These are phyloP conservation scores for Zea mays DNA, from an alignment of 176 grass and related monocot species.

Conservation along the genomic window Zm-B73-REFERENCE-NAM-5.0 NC_050101.1:161899001-161899500, in stretches of 20 bases:
- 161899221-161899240: not conserved
- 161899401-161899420: constrained; percentile 19
- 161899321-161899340: constrained; percentile 1
- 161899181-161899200: not conserved
- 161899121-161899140: no score
- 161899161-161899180: not conserved
- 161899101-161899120: no score
- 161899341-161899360: not conserved
- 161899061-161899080: no score
- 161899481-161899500: not conserved
- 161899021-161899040: not conserved
- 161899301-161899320: not conserved
- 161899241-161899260: not conserved
- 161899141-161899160: no score
- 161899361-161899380: not conserved
- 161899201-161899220: not conserved
- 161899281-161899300: not conserved
- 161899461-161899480: not conserved
- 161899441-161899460: not conserved
- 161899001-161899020: not conserved
- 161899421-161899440: not conserved
- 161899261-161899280: not conserved
- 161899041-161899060: no score
- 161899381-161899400: constrained; percentile 16
- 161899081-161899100: no score